Evolutionary conservation across 192 early-diverging fungal species (phyloP).

Genomic region (Cladochytrium replicatum): DNA sequence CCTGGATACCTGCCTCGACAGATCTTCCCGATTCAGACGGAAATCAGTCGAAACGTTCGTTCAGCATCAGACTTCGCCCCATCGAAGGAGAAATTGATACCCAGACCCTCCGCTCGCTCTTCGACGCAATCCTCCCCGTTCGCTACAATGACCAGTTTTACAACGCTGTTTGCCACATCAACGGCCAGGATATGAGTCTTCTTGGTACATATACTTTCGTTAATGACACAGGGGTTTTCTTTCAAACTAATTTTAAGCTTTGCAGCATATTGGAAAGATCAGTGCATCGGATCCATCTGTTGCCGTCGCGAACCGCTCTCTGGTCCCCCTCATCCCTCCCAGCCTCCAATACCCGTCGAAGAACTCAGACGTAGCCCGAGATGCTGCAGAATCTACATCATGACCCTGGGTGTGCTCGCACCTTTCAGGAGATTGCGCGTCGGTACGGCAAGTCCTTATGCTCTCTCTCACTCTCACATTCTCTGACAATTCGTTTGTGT

Average conservation of each 20-base stretch:
- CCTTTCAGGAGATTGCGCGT: conserved; percentile 73
- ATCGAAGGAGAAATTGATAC: no score
- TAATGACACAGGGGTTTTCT: neutral
- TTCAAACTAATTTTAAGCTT: neutral
- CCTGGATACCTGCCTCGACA: no score
- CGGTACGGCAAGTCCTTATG: conserved; percentile 32
- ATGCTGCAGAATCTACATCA: conserved; percentile 61
- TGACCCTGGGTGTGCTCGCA: conserved; percentile 85
- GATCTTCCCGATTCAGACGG: no score
- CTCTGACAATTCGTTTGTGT: neutral
- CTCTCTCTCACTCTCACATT: neutral
- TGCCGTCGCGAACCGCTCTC: conserved; percentile 61
- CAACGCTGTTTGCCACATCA: conserved; percentile 40
- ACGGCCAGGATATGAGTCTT: conserved; percentile 13
- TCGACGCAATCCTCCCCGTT: conserved; percentile 86
- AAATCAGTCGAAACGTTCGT: no score
- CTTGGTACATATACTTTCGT: conserved; percentile 17
- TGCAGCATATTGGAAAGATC: conserved; percentile 54
- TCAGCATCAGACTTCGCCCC: no score
- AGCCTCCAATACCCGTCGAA: neutral
- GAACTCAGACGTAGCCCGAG: conserved; percentile 1
- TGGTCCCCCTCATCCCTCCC: conserved; percentile 5
- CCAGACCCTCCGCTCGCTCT: no score
- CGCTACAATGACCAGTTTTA: conserved; percentile 72
- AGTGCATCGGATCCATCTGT: conserved; percentile 73